A percentile compares a stretch with the other conserved stretches of the same genome.
Conservation (phyloP, 2,329 filamentous ascomycete species). For the Aspergillus puulaauensis region DNA sequence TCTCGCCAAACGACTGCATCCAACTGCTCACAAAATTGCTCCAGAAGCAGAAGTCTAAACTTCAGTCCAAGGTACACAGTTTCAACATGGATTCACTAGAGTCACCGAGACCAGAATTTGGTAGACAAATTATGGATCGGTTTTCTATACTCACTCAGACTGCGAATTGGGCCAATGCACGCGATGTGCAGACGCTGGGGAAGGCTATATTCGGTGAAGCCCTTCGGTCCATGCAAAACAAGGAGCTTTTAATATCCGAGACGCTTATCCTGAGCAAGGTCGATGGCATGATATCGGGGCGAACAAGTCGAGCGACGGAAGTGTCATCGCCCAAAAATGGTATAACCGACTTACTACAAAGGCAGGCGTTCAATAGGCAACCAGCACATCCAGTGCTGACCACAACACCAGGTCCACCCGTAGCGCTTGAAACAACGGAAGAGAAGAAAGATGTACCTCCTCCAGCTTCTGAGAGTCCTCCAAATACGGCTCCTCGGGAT, state of each 20-base stretch:
- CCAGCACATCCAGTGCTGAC: background rate
- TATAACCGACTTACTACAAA: background rate
- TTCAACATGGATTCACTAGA: conserved; percentile 29
- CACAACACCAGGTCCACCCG: background rate
- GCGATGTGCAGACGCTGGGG: conserved; percentile 59
- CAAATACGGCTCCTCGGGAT: conserved; percentile 15
- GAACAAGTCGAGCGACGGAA: background rate
- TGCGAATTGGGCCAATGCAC: conserved; percentile 61
- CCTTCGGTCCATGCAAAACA: conserved; percentile 12
- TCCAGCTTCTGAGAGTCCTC: background rate
- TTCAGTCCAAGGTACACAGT: background rate
- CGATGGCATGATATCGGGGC: conserved; percentile 18
- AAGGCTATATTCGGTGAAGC: conserved; percentile 49
- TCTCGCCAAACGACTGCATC: conserved; percentile 48
- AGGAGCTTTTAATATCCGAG: conserved; percentile 4
- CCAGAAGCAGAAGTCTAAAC: conserved; percentile 23
- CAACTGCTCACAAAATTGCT: conserved; percentile 43
- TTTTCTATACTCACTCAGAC: conserved; percentile 47
- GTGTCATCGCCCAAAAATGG: background rate
- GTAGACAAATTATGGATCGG: conserved; percentile 14
- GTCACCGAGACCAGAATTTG: conserved; percentile 17
- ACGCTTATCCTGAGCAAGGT: conserved; percentile 14
- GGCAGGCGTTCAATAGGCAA: background rate
- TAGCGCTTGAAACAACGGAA: background rate
- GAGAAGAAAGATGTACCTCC: background rate